Percentiles rank a stretch among this genome's conserved stretches.
phyloP scores from a whole-genome alignment of 768 basidiomycete genomes.

The Chlorophyllum brunneum region DNA sequence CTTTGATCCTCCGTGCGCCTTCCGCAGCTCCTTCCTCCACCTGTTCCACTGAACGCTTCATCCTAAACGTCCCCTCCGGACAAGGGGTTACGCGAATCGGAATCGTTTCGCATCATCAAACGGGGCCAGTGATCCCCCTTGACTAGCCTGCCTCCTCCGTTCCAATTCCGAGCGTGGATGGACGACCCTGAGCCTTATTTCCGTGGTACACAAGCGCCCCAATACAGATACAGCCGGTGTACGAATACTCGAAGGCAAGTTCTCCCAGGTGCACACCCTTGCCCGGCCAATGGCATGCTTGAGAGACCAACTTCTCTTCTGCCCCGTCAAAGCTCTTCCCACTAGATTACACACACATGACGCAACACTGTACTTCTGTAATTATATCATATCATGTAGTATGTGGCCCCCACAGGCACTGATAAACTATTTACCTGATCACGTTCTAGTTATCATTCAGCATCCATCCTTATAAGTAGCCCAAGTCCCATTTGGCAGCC shows the following conservation, averaged over 20 bases:
- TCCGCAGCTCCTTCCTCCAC: slow-evolving; percentile 23
- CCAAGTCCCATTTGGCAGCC: neutral
- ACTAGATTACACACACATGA: no score
- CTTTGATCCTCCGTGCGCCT: slow-evolving; percentile 24
- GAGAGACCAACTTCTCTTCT: no score
- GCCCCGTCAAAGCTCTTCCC: no score
- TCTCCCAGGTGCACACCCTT: no score
- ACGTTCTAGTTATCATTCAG: no score
- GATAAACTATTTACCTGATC: no score
- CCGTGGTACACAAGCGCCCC: neutral
- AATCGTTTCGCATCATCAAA: slow-evolving; percentile 26
- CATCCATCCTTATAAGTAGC: neutral
- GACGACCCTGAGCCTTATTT: neutral
- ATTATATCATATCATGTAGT: no score
- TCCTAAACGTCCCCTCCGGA: slow-evolving; percentile 42
- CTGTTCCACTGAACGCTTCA: slow-evolving; percentile 25
- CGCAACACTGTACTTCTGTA: no score
- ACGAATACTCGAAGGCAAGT: neutral
- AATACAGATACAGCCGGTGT: neutral
- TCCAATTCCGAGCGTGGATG: neutral
- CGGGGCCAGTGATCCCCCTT: slow-evolving; percentile 12
- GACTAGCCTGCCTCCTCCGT: slow-evolving; percentile 5
- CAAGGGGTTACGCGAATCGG: slow-evolving; percentile 33
- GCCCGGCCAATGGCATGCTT: no score
- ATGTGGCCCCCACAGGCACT: no score